A percentile compares a stretch with the other conserved stretches of the same genome.
These are phyloP conservation scores for Rhodosporidiobolus sp. DNA, from an alignment of 768 basidiomycete genomes.

Conservation along the genomic window DNA sequence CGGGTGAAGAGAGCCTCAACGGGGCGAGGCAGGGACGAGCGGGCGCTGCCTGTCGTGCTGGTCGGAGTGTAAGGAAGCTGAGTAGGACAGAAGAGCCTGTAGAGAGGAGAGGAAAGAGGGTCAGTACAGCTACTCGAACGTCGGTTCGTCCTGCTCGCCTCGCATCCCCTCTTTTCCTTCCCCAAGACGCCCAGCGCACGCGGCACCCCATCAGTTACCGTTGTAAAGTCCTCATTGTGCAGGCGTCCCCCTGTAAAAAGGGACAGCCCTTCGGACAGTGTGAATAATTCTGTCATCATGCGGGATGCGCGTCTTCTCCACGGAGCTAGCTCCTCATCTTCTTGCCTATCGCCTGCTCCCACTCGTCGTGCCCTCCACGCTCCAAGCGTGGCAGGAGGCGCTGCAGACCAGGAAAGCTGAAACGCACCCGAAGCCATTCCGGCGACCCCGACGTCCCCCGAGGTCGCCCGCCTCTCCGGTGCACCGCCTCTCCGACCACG, in stretches of 20 bases:
- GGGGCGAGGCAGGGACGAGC: no score
- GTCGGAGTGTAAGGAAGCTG: not conserved
- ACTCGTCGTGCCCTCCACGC: not conserved
- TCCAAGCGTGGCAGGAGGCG: no score
- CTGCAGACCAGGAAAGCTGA: no score
- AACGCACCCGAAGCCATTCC: no score
- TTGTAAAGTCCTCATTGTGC: constrained; percentile 15
- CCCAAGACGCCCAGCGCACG: not conserved
- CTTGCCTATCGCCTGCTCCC: not conserved
- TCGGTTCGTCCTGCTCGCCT: not conserved
- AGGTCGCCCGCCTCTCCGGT: no score
- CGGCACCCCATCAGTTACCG: constrained; percentile 24
- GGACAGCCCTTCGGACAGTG: constrained; percentile 10
- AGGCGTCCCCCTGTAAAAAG: constrained; percentile 13
- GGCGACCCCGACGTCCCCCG: no score
- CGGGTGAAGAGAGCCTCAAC: no score
- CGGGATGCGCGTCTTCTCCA: not conserved
- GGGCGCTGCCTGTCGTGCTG: no score
- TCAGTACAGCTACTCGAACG: not conserved
- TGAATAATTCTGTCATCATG: constrained; percentile 29
- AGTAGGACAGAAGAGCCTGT: not conserved
- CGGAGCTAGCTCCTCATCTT: not conserved
- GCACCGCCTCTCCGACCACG: no score
- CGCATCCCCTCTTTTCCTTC: not conserved
- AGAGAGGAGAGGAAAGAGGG: not conserved